phyloP scores from a whole-genome alignment of 768 basidiomycete genomes.

The Myochromella boudieri region DNA sequence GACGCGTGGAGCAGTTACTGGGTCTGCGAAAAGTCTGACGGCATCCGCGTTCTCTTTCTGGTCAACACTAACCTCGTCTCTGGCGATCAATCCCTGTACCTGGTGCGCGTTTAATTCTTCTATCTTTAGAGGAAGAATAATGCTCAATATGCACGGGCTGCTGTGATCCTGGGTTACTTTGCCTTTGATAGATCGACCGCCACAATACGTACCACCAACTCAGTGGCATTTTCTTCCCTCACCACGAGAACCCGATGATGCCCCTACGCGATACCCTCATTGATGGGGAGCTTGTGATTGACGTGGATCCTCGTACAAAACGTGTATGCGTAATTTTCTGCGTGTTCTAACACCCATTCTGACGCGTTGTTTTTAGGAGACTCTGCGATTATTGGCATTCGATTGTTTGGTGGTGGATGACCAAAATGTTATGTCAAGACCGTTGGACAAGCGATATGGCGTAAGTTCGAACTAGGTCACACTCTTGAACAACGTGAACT shows the following conservation, averaged over 20 bases:
- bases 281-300: slow-evolving; percentile 93
- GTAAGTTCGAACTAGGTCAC: slow-evolving; percentile 43
- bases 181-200: slow-evolving; percentile 92
- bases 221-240: slow-evolving; percentile 84
- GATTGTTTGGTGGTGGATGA: slow-evolving; percentile 89
- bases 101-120: slow-evolving; percentile 51
- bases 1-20: slow-evolving; percentile 68
- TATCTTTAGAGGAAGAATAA: no score
- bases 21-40: slow-evolving; percentile 99
- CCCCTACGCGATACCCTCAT: slow-evolving; percentile 80
- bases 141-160: no score
- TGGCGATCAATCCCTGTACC: slow-evolving; percentile 62
- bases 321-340: slow-evolving; percentile 42
- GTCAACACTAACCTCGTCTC: slow-evolving; percentile 58
- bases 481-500: not conserved
- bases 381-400: slow-evolving; percentile 81
- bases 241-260: slow-evolving; percentile 67
- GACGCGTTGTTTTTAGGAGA: slow-evolving; percentile 53
- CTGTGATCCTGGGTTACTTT: no score
- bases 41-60: slow-evolving; percentile 85
- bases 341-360: not conserved
- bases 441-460: slow-evolving; percentile 87
- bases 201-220: slow-evolving; percentile 84
- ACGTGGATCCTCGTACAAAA: slow-evolving; percentile 76
- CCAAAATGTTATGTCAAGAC: slow-evolving; percentile 81